These are phyloP conservation scores for Lentinula lateritia DNA, from an alignment of 768 basidiomycete genomes.

Conservation along the genomic window DNA sequence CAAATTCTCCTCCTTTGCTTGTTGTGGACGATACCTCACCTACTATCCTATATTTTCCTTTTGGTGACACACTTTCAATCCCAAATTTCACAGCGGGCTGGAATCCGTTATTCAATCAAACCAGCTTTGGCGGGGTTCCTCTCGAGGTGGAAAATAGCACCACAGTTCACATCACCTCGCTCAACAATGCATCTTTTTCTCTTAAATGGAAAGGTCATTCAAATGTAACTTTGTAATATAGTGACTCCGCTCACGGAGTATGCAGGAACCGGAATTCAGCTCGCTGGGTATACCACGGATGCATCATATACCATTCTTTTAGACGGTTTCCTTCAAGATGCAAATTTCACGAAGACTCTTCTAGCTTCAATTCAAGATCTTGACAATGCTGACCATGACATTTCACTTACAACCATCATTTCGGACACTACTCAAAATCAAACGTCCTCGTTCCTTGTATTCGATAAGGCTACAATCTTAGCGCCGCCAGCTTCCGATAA, in stretches of 20 bases:
- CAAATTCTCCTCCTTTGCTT: constrained; percentile 29
- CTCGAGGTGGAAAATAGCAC: constrained; percentile 43
- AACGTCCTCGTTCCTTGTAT: constrained; percentile 37
- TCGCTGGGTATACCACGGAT: constrained; percentile 45
- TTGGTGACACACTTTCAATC: constrained; percentile 46
- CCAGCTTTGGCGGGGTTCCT: constrained; percentile 39
- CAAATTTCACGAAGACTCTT: constrained; percentile 23
- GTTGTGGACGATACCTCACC: constrained; percentile 66
- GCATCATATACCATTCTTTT: constrained; percentile 44
- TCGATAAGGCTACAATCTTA: constrained; percentile 52
- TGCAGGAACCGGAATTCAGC: constrained; percentile 59
- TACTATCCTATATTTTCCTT: constrained; percentile 53
- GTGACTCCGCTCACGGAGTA: background rate
- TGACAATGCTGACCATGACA: constrained; percentile 41
- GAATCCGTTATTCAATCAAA: constrained; percentile 52
- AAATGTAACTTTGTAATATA: background rate
- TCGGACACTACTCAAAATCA: constrained; percentile 21
- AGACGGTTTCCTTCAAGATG: constrained; percentile 36
- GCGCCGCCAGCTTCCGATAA: constrained; percentile 19
- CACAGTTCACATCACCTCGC: constrained; percentile 52
- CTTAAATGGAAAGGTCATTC: constrained; percentile 60
- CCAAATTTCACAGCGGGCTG: constrained; percentile 54
- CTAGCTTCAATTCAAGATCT: constrained; percentile 49
- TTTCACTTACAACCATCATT: constrained; percentile 47
- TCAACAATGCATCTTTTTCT: constrained; percentile 48